Conservation (phyloP, 805 yeast species). For the Wickerhamomyces rabaulensis region DNA sequence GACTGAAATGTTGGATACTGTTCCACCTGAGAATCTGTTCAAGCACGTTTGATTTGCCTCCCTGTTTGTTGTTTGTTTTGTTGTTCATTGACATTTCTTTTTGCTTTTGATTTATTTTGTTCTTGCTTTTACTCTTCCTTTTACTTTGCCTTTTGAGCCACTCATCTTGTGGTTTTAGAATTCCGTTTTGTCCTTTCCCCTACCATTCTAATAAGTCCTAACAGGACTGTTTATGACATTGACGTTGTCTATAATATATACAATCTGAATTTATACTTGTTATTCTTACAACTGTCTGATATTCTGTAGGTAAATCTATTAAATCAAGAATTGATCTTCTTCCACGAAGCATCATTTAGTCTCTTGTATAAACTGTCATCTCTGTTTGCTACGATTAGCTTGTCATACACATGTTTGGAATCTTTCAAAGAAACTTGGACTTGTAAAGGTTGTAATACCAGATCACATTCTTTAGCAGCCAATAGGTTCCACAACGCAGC, state of each 20-base stretch:
- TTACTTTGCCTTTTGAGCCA: background rate
- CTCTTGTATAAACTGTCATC: constrained; percentile 15
- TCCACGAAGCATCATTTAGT: constrained; percentile 1
- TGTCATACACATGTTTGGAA: constrained; percentile 27
- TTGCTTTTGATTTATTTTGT: constrained; percentile 1
- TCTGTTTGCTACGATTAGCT: constrained; percentile 16
- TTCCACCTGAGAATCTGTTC: constrained; percentile 54
- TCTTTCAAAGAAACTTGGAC: constrained; percentile 25
- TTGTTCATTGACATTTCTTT: constrained; percentile 1
- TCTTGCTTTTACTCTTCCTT: background rate
- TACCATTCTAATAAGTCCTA: background rate
- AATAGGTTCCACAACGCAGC: constrained; percentile 72
- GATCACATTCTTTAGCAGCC: constrained; percentile 68
- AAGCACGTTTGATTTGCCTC: constrained; percentile 21
- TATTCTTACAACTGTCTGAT: background rate
- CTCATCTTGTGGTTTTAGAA: background rate
- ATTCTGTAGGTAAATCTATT: background rate
- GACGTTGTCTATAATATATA: background rate
- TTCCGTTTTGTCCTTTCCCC: background rate
- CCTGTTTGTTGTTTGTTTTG: background rate
- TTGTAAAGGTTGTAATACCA: constrained; percentile 22
- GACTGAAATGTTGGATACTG: constrained; percentile 53
- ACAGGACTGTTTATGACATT: background rate
- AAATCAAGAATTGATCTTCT: background rate
- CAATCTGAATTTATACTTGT: background rate